These are phyloP conservation scores for Xylaria sp. DNA, from an alignment of 2,329 filamentous ascomycete genomes.

Conservation along the genomic window DNA sequence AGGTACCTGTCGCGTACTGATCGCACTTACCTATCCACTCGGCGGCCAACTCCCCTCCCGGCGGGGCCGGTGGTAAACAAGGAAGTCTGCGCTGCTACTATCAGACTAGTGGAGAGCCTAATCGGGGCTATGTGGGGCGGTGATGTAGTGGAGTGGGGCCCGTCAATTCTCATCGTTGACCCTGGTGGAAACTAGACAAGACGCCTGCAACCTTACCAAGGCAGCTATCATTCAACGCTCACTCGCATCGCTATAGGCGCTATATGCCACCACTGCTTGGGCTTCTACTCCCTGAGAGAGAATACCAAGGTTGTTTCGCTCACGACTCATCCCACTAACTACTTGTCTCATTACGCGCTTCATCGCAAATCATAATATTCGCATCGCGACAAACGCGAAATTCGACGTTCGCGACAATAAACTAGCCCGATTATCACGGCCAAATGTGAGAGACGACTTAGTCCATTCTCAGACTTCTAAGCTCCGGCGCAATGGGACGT, in stretches of 20 bases:
- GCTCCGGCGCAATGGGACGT: conserved; percentile 43
- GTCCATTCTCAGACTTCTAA: neutral
- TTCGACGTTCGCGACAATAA: no score
- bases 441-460: conserved; percentile 3
- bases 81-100: neutral
- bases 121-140: neutral
- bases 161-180: neutral
- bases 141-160: neutral
- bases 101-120: neutral
- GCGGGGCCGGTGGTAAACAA: neutral
- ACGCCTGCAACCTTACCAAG: no score
- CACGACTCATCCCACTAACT: neutral
- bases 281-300: no score
- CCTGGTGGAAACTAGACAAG: neutral
- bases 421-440: neutral
- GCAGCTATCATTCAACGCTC: neutral
- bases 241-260: neutral
- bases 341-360: neutral
- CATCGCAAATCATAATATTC: no score
- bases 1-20: no score
- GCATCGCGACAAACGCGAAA: no score
- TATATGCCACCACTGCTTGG: no score
- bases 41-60: neutral
- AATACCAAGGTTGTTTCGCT: no score
- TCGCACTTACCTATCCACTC: neutral